Evolutionary conservation across 345 rosid genomes (phyloP).

Genomic region (Sapria himalayana): DNA sequence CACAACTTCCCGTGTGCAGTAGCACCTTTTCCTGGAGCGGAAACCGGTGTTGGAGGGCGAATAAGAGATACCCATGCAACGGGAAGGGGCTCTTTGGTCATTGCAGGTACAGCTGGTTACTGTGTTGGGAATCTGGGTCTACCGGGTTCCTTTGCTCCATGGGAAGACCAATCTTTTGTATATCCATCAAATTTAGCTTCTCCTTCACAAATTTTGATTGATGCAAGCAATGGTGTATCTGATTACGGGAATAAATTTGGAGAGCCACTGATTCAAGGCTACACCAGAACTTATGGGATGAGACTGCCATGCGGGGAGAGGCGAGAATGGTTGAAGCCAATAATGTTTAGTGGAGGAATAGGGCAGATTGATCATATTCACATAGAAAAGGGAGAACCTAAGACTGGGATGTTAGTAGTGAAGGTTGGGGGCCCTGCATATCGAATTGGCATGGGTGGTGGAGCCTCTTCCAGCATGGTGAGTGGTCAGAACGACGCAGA

Average conservation of each 20-base stretch:
- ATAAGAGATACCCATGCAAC: slow-evolving; percentile 98
- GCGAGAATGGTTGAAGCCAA: slow-evolving; percentile 91
- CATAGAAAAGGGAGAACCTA: slow-evolving; percentile 68
- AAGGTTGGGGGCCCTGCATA: slow-evolving; percentile 98
- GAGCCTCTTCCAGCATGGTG: slow-evolving; percentile 96
- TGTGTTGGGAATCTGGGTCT: slow-evolving; percentile 66
- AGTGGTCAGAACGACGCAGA: slow-evolving; percentile 95
- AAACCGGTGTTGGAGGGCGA: slow-evolving; percentile 94
- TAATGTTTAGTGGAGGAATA: slow-evolving; percentile 88
- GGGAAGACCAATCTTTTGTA: slow-evolving; percentile 63
- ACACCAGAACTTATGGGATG: slow-evolving; percentile 77
- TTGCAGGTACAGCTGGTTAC: slow-evolving; percentile 77
- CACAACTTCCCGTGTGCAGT: slow-evolving; percentile 98
- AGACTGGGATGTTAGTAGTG: slow-evolving; percentile 77
- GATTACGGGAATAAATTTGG: slow-evolving; percentile 95
- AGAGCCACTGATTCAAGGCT: slow-evolving; percentile 89
- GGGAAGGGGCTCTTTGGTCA: slow-evolving; percentile 78
- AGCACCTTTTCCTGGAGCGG: slow-evolving; percentile 96
- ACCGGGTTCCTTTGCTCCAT: slow-evolving; percentile 71
- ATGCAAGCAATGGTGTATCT: slow-evolving; percentile 90
- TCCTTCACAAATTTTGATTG: slow-evolving; percentile 71
- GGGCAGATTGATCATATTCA: slow-evolving; percentile 86
- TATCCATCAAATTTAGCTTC: slow-evolving; percentile 74
- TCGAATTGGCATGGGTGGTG: slow-evolving; percentile 95
- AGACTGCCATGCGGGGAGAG: slow-evolving; percentile 87